phyloP scores from a whole-genome alignment of 345 rosid species.

The Sapria himalayana region DNA sequence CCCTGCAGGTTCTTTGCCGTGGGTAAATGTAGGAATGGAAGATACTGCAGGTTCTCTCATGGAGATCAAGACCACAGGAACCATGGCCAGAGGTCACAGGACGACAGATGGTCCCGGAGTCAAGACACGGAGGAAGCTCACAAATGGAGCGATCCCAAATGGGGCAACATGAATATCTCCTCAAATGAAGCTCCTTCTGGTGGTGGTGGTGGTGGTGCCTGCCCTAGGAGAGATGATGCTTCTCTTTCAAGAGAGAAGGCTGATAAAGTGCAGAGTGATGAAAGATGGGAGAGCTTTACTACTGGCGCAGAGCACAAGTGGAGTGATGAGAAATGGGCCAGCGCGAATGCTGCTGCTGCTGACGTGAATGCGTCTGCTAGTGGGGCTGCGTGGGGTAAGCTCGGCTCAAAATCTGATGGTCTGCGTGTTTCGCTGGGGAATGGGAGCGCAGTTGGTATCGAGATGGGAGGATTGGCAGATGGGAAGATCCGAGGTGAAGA shows the following conservation, averaged over 20 bases:
- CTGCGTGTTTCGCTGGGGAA: constrained; percentile 18
- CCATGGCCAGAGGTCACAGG: constrained; percentile 35
- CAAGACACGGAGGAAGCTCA: constrained; percentile 17
- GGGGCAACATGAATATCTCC: constrained; percentile 16
- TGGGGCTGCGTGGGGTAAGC: no score
- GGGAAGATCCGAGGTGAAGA: constrained; percentile 8
- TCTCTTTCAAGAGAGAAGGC: no score
- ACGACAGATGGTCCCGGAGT: constrained; percentile 15
- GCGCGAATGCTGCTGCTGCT: constrained; percentile 13
- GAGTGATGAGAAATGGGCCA: constrained; percentile 14
- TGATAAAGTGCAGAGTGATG: constrained; percentile 6
- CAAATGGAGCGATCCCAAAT: constrained; percentile 22
- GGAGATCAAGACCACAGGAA: constrained; percentile 18
- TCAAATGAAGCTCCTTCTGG: no score
- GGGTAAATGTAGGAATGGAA: constrained; percentile 73
- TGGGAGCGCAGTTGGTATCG: constrained; percentile 15
- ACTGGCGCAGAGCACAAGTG: constrained; percentile 14
- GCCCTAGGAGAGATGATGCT: no score
- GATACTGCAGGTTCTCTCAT: constrained; percentile 66
- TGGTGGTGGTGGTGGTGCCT: no score
- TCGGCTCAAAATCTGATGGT: constrained; percentile 16
- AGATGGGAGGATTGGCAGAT: constrained; percentile 10
- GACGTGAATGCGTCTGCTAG: no score
- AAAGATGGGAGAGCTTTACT: constrained; percentile 6
- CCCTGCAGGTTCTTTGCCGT: constrained; percentile 70